A percentile compares a stretch with the other conserved stretches of the same genome.
Evolutionary conservation across 108 stramenopile genomes (phyloP).

Genomic region (Skeletonema costatum): DNA sequence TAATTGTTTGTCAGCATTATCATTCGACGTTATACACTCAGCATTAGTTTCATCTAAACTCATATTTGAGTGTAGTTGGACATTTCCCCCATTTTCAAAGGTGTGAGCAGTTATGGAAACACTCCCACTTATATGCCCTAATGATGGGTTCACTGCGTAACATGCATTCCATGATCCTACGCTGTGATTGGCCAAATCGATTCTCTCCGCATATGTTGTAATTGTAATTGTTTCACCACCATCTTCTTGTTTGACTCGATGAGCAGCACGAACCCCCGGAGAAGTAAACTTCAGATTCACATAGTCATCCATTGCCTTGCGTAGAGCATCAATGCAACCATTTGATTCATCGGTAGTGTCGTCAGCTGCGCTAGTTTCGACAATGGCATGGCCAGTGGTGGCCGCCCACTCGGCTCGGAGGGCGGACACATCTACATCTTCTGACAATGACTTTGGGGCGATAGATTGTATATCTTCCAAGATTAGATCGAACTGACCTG

Average conservation of each 20-base stretch:
- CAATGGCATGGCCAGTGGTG: constrained; percentile 13
- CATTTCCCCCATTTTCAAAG: constrained; percentile 64
- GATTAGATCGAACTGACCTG: constrained; percentile 63
- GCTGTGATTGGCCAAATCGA: constrained; percentile 52
- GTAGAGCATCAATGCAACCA: constrained; percentile 7
- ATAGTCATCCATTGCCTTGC: constrained; percentile 29
- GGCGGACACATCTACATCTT: constrained; percentile 2
- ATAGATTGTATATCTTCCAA: constrained; percentile 37
- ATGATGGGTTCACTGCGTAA: constrained; percentile 35
- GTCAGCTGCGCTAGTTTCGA: constrained; percentile 4
- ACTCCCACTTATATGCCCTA: constrained; percentile 30
- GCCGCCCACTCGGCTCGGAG: constrained; percentile 31
- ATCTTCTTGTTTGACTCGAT: constrained; percentile 11
- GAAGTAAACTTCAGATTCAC: constrained; percentile 17
- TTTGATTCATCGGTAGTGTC: not conserved
- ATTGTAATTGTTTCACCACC: constrained; percentile 14
- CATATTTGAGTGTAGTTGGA: constrained; percentile 52
- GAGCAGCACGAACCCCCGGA: constrained; percentile 24
- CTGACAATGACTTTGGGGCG: constrained; percentile 8
- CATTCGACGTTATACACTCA: constrained; percentile 39
- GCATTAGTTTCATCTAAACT: constrained; percentile 22
- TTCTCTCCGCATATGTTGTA: constrained; percentile 51
- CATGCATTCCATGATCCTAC: constrained; percentile 57
- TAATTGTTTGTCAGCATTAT: constrained; percentile 35
- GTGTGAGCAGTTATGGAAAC: constrained; percentile 48